Base-by-base conservation (phyloP, 306 rosid genomes). In the Trifolium dubium region DNA sequence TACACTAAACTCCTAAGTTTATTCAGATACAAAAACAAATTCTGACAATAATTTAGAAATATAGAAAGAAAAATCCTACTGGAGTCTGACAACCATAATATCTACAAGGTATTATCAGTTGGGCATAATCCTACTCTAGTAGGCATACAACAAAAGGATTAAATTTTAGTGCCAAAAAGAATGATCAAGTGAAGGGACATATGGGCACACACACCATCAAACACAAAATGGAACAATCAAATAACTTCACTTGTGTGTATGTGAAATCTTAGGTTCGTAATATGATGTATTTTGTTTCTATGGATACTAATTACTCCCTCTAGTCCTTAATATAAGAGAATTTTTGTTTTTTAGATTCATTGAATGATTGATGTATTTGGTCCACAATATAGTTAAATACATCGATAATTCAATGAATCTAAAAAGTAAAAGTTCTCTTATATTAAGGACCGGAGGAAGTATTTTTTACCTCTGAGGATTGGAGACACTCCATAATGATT, bases 401-500 rank as follows among this genome's bases (percentile, higher is more conserved):
- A 23, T 23, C 1, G 23, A 23, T 23, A 23, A 23, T 23, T 23
- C 23, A 23, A 23, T 23, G 23, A 23, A 23, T 23, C 23, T 23
- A 23, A 23, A 23, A 23, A 23, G 23, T 23, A 23, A 23, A 23
- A 23, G 23, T 23, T 23, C 23, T 23, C 23, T 23, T 23, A 23
- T 23, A 23, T 23, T 23, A 23, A 23, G 23, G 23, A 23, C 23
- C 23, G 23, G 23, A 23, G 23, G 23, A 1, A 23, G 23, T 67
- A 17, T 7, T 67, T 64, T 49, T 69, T 50, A 11, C 17, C 32
- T 76, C 69, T 37, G 88, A 78, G 70, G 96, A 80, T 47, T 58
- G 84, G 49, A 89, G 88, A 60, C 86, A 85, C 63, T 93, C 98
- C 71, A 70, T 86, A 64, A 93, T 73, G 28, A 92, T 82, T 75